Conservation (phyloP, 176 grass and related monocot species). For the Cenchrus purpureus region DNA sequence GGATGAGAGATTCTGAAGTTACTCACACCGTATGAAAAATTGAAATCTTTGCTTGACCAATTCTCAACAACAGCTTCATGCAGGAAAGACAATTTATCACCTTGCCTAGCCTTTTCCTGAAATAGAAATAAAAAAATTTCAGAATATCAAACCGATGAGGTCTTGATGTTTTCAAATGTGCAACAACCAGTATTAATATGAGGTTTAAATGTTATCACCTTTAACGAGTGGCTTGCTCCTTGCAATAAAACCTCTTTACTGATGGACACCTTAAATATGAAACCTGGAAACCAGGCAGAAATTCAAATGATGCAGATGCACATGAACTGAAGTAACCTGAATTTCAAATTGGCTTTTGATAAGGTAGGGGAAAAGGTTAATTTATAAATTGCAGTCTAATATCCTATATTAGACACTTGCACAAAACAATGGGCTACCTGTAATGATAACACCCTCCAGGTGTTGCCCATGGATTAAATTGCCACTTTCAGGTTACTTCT, state of each 20-base stretch:
- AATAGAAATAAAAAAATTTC: slow-evolving; percentile 26
- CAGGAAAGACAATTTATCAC: slow-evolving; percentile 71
- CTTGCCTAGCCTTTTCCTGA: slow-evolving; percentile 83
- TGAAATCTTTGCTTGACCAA: slow-evolving; percentile 87
- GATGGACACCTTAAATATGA: background rate
- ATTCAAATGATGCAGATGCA: background rate
- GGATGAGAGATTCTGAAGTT: slow-evolving; percentile 14
- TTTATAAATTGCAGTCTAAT: background rate
- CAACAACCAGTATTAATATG: slow-evolving; percentile 15
- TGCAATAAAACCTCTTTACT: slow-evolving; percentile 80
- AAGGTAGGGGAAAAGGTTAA: background rate
- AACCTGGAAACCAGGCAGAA: background rate
- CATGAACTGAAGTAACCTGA: background rate
- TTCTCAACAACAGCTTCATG: slow-evolving; percentile 89
- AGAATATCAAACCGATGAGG: slow-evolving; percentile 27
- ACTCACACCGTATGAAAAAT: slow-evolving; percentile 88
- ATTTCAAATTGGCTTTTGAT: background rate
- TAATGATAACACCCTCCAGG: background rate
- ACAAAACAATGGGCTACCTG: background rate
- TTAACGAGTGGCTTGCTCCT: slow-evolving; percentile 81
- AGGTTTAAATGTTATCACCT: slow-evolving; percentile 51
- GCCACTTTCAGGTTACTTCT: slow-evolving; percentile 6
- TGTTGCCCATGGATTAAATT: background rate
- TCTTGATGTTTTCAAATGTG: slow-evolving; percentile 5
- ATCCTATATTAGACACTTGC: background rate